Evolutionary conservation across 495 filamentous ascomycete genomes (phyloP), one percentile per base, ranked within the genome.

Genomic region (Endocarpon pusillum): DNA sequence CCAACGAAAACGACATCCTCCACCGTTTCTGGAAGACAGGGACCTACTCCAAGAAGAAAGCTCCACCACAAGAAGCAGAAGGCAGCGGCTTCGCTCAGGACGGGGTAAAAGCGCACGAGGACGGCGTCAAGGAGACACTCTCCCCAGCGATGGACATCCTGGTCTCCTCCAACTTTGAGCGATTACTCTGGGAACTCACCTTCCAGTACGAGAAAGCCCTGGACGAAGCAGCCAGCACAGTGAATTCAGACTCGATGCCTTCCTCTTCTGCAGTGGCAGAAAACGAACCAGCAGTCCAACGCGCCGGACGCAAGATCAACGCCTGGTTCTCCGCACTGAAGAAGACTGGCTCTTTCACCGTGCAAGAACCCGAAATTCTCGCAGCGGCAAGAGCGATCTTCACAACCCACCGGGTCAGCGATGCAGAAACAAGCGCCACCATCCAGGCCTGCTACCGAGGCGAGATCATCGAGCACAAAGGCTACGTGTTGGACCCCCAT

Each of bases 131-230:
- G 54, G 87, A 89, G 53, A 94, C 89, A 0, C 61, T 82, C 23
- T 78, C 70, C 34, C 87, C 89, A 0, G 89, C 89, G 14, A 97
- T 97, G 89, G 89, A 96, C 52, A 94, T 94, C 35, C 66, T 96
- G 9, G 84, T 94, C 22, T 80, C 73, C 35, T 84, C 76, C 52
- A 97, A 97, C 64, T 94, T 97, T 52, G 89, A 97, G 62, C 70
- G 89, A 19, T 64, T 97, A 0, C 64, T 97, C n/a, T 94, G 87
- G 87, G 93, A 78, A 62, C 64, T 93, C 8, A n/a, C n/a, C n/a
- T n/a, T n/a, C n/a, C n/a, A n/a, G n/a, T n/a, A n/a, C n/a, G n/a
- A n/a, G n/a, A n/a, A n/a, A n/a, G 28, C 28, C 14, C 19, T 15
- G 7, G 28, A 36, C 14, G 48, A 12, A 6, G 22, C 21, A 14